These are phyloP conservation scores for Candida michaelii DNA, from an alignment of 805 yeast species.

Conservation along the genomic window DNA sequence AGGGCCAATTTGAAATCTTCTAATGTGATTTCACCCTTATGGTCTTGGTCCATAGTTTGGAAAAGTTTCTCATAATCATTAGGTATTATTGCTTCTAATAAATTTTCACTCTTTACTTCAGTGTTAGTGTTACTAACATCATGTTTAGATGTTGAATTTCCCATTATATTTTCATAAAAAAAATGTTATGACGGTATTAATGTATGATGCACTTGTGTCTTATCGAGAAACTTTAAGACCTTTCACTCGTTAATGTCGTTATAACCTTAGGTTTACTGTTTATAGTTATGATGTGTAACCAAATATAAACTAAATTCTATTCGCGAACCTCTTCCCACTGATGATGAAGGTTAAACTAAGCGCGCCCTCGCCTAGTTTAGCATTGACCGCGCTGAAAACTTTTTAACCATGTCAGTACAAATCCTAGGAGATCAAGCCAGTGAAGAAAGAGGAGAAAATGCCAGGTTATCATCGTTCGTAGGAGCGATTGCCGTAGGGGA, in stretches of 20 bases:
- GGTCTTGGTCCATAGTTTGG: constrained; percentile 34
- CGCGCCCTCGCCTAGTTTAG: too few relatives aligned
- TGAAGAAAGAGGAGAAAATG: constrained; percentile 97
- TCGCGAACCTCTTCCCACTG: neutral
- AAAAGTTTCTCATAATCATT: constrained; percentile 24
- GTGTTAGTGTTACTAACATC: neutral
- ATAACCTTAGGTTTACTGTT: too few relatives aligned
- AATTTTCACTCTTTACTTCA: neutral
- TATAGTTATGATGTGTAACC: constrained; percentile 1
- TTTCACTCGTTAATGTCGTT: too few relatives aligned
- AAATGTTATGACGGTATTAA: too few relatives aligned
- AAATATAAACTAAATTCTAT: constrained; percentile 1
- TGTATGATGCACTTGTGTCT: too few relatives aligned
- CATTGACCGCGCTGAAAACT: neutral
- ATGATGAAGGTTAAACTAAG: neutral
- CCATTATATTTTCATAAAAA: too few relatives aligned
- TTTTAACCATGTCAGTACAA: constrained; percentile 64
- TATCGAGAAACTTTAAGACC: too few relatives aligned
- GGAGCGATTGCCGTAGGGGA: constrained; percentile 99
- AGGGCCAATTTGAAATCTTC: constrained; percentile 50
- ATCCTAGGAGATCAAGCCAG: constrained; percentile 97
- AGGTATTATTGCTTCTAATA: constrained; percentile 6
- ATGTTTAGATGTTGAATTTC: neutral
- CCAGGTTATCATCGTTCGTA: constrained; percentile 94
- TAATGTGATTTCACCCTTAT: constrained; percentile 50